These are phyloP conservation scores for Globisporangium megalacanthum DNA, from an alignment of 352 stramenopile genomes.

Conservation along the genomic window DNA sequence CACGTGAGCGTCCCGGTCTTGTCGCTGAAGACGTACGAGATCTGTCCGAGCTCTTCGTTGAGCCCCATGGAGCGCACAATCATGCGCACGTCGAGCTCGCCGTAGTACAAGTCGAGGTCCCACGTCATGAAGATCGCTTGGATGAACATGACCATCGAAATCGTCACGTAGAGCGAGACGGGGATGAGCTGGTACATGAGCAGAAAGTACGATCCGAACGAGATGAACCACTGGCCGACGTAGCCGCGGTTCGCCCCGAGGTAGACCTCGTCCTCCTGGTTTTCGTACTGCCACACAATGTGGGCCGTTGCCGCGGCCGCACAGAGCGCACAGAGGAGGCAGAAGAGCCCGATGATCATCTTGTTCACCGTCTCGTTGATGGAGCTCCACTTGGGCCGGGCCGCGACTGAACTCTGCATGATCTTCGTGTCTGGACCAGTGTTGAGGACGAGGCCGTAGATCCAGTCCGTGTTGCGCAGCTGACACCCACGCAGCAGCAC, in stretches of 20 bases:
- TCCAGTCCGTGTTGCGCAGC: conserved; percentile 86
- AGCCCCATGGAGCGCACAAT: conserved; percentile 80
- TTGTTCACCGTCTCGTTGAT: conserved; percentile 82
- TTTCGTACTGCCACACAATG: conserved; percentile 32
- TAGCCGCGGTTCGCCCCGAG: background rate
- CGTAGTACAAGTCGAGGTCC: conserved; percentile 90
- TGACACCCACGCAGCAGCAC: conserved; percentile 86
- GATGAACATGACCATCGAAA: conserved; percentile 95
- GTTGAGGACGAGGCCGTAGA: conserved; percentile 88
- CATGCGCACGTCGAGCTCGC: conserved; percentile 85
- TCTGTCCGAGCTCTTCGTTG: conserved; percentile 90
- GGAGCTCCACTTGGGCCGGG: conserved; percentile 69
- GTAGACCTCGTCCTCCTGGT: background rate
- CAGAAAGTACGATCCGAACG: conserved; percentile 91
- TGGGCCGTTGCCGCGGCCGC: conserved; percentile 46
- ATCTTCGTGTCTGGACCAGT: conserved; percentile 83
- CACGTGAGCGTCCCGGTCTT: conserved; percentile 94
- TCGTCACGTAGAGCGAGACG: conserved; percentile 97
- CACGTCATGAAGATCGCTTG: conserved; percentile 93
- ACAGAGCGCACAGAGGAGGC: conserved; percentile 25
- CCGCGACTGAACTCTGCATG: conserved; percentile 67
- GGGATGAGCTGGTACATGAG: conserved; percentile 97
- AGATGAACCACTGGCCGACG: conserved; percentile 65
- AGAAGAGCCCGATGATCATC: conserved; percentile 60
- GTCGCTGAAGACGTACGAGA: conserved; percentile 91